Conservation (phyloP, 2,329 filamentous ascomycete genomes). For the Fusarium nematophilum region DNA sequence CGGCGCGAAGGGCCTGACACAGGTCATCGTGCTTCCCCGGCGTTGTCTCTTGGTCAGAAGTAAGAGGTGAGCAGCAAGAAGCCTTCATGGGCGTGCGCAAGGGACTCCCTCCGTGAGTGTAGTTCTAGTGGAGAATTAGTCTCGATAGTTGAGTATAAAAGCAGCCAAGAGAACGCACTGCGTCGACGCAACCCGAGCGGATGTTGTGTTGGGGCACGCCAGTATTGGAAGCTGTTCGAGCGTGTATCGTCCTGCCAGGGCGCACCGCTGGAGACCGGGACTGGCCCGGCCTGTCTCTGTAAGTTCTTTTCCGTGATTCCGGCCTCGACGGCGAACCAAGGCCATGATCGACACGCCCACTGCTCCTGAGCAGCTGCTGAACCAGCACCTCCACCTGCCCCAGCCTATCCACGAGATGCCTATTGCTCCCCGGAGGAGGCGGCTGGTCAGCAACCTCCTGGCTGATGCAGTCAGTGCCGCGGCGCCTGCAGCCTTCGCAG, state of each 20-base stretch:
- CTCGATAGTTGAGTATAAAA: no score
- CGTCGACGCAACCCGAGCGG: neutral
- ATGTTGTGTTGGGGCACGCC: no score
- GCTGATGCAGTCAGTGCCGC: slow-evolving; percentile 57
- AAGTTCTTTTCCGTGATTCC: neutral
- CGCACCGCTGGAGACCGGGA: neutral
- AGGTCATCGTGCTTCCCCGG: slow-evolving; percentile 37
- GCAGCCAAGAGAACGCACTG: neutral
- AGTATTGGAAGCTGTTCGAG: neutral
- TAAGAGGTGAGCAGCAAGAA: neutral
- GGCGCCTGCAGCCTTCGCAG: slow-evolving; percentile 59
- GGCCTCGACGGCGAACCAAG: neutral
- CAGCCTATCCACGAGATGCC: slow-evolving; percentile 45
- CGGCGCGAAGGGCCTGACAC: slow-evolving; percentile 47
- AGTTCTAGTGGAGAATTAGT: neutral
- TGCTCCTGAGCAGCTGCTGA: slow-evolving; percentile 41
- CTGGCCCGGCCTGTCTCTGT: neutral
- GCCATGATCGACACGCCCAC: neutral
- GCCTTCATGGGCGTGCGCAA: neutral
- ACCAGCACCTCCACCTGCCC: slow-evolving; percentile 52
- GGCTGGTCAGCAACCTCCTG: slow-evolving; percentile 58
- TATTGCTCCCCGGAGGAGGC: slow-evolving; percentile 19
- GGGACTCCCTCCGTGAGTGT: no score
- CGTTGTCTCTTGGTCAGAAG: neutral
- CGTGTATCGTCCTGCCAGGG: neutral